Conservation (phyloP, 1,284 basidiomycete species). For the Pisolithus thermaeus region DNA sequence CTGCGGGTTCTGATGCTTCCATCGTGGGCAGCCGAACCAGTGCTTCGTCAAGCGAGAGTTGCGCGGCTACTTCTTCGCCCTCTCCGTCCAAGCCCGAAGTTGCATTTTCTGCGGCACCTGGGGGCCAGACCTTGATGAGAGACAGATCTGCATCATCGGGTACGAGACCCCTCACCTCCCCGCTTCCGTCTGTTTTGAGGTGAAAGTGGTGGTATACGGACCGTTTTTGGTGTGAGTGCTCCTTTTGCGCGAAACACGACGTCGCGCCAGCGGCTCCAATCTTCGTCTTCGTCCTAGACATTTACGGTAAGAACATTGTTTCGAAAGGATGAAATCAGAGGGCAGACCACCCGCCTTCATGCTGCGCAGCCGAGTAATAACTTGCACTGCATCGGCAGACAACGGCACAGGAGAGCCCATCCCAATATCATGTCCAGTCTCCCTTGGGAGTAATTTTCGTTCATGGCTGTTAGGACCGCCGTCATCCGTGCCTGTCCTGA, state of each 20-base stretch:
- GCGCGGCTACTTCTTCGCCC: constrained; percentile 8
- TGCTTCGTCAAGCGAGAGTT: constrained; percentile 16
- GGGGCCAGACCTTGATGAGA: background rate
- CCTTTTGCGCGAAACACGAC: constrained; percentile 74
- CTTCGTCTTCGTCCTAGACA: constrained; percentile 79
- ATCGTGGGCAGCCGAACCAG: constrained; percentile 16
- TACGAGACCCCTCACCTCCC: constrained; percentile 36
- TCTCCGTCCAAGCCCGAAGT: background rate
- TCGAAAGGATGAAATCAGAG: background rate
- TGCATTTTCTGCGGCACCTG: background rate
- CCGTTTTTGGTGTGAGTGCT: constrained; percentile 43
- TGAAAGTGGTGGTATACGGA: constrained; percentile 44
- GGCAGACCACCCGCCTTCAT: constrained; percentile 56
- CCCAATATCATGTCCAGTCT: constrained; percentile 85
- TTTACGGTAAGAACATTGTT: background rate
- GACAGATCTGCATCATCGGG: background rate
- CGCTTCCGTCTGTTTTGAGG: constrained; percentile 52
- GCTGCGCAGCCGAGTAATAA: constrained; percentile 81
- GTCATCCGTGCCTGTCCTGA: constrained; percentile 6
- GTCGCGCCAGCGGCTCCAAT: constrained; percentile 87
- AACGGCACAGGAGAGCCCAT: constrained; percentile 83
- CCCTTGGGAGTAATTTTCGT: constrained; percentile 61
- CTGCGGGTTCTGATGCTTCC: constrained; percentile 19
- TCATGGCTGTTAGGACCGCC: constrained; percentile 12
- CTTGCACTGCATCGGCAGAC: constrained; percentile 76